Conservation (phyloP, 768 basidiomycete species). For the Panaeolus papilionaceus region DNA sequence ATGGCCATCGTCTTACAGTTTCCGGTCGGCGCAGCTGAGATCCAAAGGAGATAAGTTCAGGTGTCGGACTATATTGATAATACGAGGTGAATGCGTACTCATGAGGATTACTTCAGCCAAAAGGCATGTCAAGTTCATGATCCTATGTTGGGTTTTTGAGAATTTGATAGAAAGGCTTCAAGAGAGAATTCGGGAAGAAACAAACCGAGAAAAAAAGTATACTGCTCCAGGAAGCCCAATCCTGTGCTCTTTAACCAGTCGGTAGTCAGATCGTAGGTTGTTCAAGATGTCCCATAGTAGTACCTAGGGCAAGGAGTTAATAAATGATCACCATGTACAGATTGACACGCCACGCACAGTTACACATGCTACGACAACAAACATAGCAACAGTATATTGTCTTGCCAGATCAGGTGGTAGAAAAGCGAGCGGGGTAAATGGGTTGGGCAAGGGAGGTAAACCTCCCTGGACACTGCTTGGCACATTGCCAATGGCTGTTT, state of each 20-base stretch:
- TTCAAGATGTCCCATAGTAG: slow-evolving; percentile 33
- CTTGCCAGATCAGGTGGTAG: background rate
- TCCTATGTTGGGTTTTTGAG: background rate
- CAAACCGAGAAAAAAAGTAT: slow-evolving; percentile 30
- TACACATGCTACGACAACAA: background rate
- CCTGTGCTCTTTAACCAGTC: slow-evolving; percentile 24
- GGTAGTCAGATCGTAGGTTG: slow-evolving; percentile 27
- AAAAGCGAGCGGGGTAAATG: background rate
- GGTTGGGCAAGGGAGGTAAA: slow-evolving; percentile 9
- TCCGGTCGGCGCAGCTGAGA: slow-evolving; percentile 23
- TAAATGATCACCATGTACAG: background rate
- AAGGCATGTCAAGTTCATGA: slow-evolving; percentile 16
- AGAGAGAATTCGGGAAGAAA: slow-evolving; percentile 10
- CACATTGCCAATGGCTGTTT: too few relatives aligned
- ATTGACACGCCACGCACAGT: background rate
- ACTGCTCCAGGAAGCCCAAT: slow-evolving; percentile 26
- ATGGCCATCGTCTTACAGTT: slow-evolving; percentile 15
- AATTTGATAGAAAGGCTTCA: background rate
- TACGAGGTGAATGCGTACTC: slow-evolving; percentile 7
- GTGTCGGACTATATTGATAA: too few relatives aligned
- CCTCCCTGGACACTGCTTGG: too few relatives aligned
- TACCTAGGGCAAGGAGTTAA: slow-evolving; percentile 19
- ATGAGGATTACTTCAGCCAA: slow-evolving; percentile 18
- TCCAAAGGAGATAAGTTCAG: background rate
- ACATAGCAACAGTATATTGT: background rate